These are phyloP conservation scores for Ciborinia camelliae DNA, from an alignment of 2,329 filamentous ascomycete genomes.

Conservation along the genomic window DNA sequence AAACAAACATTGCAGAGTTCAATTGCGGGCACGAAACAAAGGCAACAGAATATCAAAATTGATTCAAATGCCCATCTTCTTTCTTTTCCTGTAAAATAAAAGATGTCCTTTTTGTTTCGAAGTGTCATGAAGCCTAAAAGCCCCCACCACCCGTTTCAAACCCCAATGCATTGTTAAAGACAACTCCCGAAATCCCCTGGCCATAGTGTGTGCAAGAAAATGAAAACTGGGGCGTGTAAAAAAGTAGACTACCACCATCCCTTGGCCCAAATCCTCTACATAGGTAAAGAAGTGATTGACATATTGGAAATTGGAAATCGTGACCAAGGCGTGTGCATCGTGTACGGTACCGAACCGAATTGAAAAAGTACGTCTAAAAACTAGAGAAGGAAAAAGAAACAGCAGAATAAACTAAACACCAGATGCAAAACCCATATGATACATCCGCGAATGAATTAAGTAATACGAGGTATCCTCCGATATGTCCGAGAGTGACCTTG, in stretches of 20 bases:
- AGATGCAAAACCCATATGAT: slow-evolving; percentile 39
- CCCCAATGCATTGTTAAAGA: slow-evolving; percentile 23
- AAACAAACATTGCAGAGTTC: background rate
- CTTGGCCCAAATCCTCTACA: slow-evolving; percentile 18
- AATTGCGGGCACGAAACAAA: background rate
- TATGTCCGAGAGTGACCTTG: slow-evolving; percentile 21
- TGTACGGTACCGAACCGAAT: slow-evolving; percentile 35
- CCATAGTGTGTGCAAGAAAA: slow-evolving; percentile 22
- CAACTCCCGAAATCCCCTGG: slow-evolving; percentile 21
- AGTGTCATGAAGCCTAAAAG: slow-evolving; percentile 21
- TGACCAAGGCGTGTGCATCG: slow-evolving; percentile 37
- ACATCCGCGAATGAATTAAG: slow-evolving; percentile 34
- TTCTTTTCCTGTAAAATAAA: background rate
- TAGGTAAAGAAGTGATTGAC: slow-evolving; percentile 25
- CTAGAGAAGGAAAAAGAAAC: slow-evolving; percentile 28
- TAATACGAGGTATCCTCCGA: slow-evolving; percentile 25
- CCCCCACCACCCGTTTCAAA: slow-evolving; percentile 16
- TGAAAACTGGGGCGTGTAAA: too few species aligned
- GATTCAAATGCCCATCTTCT: background rate
- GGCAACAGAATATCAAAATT: background rate
- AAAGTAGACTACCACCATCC: slow-evolving; percentile 25
- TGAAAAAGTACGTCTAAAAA: slow-evolving; percentile 32
- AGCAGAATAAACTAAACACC: slow-evolving; percentile 27
- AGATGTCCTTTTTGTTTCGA: background rate
- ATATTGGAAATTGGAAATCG: slow-evolving; percentile 21